Evolutionary conservation across 345 rosid genomes (phyloP), one percentile per base, ranked within the genome.

Genomic region (Gossypium stocksii): DNA sequence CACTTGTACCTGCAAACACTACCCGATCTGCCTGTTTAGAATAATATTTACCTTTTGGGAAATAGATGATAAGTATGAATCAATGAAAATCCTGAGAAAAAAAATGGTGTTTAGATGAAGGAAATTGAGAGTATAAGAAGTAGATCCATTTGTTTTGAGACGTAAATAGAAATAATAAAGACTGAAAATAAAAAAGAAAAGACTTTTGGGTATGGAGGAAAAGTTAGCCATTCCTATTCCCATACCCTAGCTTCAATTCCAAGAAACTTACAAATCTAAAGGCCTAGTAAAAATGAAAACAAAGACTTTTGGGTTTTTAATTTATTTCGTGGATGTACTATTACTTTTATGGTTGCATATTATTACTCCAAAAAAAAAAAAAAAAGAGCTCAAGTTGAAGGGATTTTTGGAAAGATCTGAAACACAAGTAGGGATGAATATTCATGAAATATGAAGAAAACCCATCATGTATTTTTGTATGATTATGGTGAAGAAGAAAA

Each of bases 201-300:
- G 7, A 34, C 41, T 34, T 34, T 34, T 34, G 2, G 19, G 71
- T 49, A 45, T 66, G 54, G 64, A 51, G 62, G 22, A 49, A 54
- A 65, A 66, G 62, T 49, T 17, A 4, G 15, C 27, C 22, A 48
- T 16, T n/a, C 61, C 69, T 15, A 56, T 23, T 22, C 62, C 62
- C 62, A 74, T 11, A 67, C 62, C 70, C 69, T 65, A 72, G 72
- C 15, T 44, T 46, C 63, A 58, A 58, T 58, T 58, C 27, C 19
- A 66, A 48, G 46, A 74, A 41, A 25, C 43, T 49, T 25, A 56
- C 23, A 27, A 57, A 59, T 15, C 38, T 57, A 43, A 22, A 43
- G 63, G 60, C 60, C 52, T 57, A 23, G 53, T 58, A 20, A 44
- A 57, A 25, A 19, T 22, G 43, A 72, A 20, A 72, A 20, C 25